Percentiles rank a stretch among this genome's conserved stretches.
Conservation (phyloP, 306 rosid genomes). For the Hylodesmum podocarpum region DNA sequence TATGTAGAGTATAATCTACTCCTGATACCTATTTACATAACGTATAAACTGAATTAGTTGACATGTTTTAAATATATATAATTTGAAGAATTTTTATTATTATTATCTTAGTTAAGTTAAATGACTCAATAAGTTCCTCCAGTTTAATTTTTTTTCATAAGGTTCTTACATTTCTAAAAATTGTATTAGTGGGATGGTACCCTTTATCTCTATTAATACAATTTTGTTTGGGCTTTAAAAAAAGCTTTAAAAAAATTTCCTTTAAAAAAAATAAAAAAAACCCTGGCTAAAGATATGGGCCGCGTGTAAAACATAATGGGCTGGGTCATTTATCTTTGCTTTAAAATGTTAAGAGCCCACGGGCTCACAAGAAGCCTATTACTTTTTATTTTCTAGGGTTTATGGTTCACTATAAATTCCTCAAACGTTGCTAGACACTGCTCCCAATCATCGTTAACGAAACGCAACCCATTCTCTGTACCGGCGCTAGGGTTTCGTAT, state of each 20-base stretch:
- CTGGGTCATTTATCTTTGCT: neutral
- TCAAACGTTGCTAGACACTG: neutral
- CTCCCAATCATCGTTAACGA: neutral
- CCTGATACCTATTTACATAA: neutral
- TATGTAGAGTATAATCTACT: neutral
- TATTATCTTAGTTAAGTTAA: neutral
- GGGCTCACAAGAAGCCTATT: constrained; percentile 17
- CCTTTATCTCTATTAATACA: too few species aligned
- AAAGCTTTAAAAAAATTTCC: too few species aligned
- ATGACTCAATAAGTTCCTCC: neutral
- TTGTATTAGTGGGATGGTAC: too few species aligned
- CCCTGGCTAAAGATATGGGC: too few species aligned
- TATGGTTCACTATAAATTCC: constrained; percentile 25
- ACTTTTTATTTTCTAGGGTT: constrained; percentile 33
- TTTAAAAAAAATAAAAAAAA: too few species aligned
- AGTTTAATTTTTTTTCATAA: neutral
- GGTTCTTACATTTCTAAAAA: too few species aligned
- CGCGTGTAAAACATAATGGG: neutral
- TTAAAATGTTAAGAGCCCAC: neutral
- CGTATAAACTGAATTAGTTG: neutral
- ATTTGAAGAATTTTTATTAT: too few species aligned
- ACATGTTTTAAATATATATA: neutral
- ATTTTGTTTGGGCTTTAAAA: too few species aligned
- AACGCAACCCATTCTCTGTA: neutral
- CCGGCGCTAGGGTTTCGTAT: neutral